These are phyloP conservation scores for Heliamphora exappendiculata DNA, from an alignment of 148 eudicot genomes.

Conservation along the genomic window DNA sequence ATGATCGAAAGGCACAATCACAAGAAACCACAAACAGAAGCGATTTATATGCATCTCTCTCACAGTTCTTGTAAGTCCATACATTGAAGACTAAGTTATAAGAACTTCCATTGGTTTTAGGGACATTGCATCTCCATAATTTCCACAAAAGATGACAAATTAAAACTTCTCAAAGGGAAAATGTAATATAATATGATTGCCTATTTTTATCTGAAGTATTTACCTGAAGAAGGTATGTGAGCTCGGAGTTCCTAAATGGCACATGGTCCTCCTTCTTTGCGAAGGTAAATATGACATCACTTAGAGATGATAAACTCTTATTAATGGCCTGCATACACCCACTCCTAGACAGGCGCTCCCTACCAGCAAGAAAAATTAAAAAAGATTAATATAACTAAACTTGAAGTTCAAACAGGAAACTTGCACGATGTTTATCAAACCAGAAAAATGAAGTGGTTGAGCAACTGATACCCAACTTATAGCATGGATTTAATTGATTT, in stretches of 20 bases:
- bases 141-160: too few species aligned
- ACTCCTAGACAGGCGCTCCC: constrained; percentile 97
- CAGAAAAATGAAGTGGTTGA: not conserved
- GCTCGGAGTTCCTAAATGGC: constrained; percentile 89
- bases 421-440: not conserved
- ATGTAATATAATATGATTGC: too few species aligned
- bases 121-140: too few species aligned
- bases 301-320: constrained; percentile 84
- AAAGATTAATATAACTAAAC: not conserved
- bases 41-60: too few species aligned
- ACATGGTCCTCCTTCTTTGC: constrained; percentile 91
- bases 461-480: too few species aligned
- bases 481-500: too few species aligned
- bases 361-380: constrained; percentile 62
- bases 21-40: too few species aligned
- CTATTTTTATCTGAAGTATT: not conserved
- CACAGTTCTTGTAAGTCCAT: too few species aligned
- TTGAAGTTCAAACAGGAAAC: not conserved
- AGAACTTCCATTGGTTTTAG: too few species aligned
- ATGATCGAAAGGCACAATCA: not conserved
- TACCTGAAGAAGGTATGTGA: constrained; percentile 98
- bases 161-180: too few species aligned
- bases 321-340: constrained; percentile 77
- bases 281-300: constrained; percentile 83
- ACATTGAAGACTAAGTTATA: too few species aligned